Evolutionary conservation across 495 filamentous ascomycete genomes (phyloP).

Genomic region (Penicillium cataractarum): DNA sequence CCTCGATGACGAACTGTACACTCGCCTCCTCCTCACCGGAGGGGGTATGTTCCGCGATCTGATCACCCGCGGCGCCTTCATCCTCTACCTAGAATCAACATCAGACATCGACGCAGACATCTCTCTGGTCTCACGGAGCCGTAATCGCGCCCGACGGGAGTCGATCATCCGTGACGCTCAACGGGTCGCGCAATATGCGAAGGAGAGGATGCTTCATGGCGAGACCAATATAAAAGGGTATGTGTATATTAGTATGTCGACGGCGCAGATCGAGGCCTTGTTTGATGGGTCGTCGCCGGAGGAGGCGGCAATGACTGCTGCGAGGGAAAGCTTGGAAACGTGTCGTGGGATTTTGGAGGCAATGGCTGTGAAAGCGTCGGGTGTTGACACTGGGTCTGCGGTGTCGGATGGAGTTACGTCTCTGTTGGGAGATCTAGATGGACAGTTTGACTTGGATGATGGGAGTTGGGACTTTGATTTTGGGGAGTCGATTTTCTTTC

Average conservation of each 20-base stretch:
- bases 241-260: slow-evolving; percentile 49
- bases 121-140: slow-evolving; percentile 23
- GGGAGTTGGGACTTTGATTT: slow-evolving; percentile 1
- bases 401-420: neutral
- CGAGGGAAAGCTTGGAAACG: neutral
- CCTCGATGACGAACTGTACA: slow-evolving; percentile 43
- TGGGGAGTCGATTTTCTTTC: neutral
- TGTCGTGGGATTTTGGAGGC: neutral
- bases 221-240: slow-evolving; percentile 57
- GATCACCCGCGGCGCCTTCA: slow-evolving; percentile 34
- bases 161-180: slow-evolving; percentile 40
- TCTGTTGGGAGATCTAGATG: neutral
- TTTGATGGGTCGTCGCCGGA: neutral
- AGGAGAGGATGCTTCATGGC: slow-evolving; percentile 45
- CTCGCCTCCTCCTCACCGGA: slow-evolving; percentile 42
- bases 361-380: neutral
- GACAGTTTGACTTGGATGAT: slow-evolving; percentile 2
- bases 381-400: neutral
- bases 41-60: slow-evolving; percentile 55
- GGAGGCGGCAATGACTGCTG: neutral
- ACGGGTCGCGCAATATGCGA: slow-evolving; percentile 35
- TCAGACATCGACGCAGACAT: slow-evolving; percentile 27
- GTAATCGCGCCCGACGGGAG: slow-evolving; percentile 33
- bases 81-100: slow-evolving; percentile 45
- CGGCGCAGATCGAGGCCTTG: slow-evolving; percentile 14